These are phyloP conservation scores for Borealophlyctis nickersoniae DNA, from an alignment of 192 early-diverging fungal genomes.

Conservation along the genomic window DNA sequence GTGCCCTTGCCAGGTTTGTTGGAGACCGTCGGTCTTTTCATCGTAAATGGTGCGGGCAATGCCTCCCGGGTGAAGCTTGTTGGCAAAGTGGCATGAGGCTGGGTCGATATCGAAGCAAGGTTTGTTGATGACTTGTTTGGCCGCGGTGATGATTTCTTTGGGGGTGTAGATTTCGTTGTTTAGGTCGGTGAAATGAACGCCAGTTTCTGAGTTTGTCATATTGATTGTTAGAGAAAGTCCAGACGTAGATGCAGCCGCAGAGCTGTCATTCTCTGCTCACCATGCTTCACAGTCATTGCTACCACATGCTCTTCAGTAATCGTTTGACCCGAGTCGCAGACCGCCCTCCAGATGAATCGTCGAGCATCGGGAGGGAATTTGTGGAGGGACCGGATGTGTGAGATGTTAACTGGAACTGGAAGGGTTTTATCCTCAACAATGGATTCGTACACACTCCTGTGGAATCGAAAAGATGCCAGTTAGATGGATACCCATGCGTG, in stretches of 20 bases:
- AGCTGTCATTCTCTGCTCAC: conserved; percentile 4
- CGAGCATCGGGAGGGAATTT: conserved; percentile 39
- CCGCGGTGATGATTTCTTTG: conserved; percentile 32
- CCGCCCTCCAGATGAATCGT: conserved; percentile 37
- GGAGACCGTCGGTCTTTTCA: conserved; percentile 33
- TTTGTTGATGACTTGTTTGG: conserved; percentile 30
- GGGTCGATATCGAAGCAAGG: conserved; percentile 40
- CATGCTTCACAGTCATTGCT: conserved; percentile 41
- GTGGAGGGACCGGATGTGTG: conserved; percentile 45
- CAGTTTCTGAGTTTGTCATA: conserved; percentile 24
- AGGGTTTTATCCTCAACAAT: conserved; percentile 37
- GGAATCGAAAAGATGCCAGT: not conserved
- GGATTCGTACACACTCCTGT: conserved; percentile 45
- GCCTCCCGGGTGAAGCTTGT: conserved; percentile 28
- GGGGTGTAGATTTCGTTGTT: conserved; percentile 45
- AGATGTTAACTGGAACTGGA: conserved; percentile 44
- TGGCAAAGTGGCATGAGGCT: conserved; percentile 31
- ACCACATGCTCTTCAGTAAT: conserved; percentile 46
- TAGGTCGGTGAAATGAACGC: conserved; percentile 35
- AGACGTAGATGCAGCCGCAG: not conserved
- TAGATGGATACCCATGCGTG: not conserved
- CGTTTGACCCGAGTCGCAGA: conserved; percentile 29
- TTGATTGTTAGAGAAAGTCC: not conserved
- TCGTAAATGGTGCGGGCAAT: conserved; percentile 29
- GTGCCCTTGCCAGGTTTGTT: conserved; percentile 38